Evolutionary conservation across 2,329 filamentous ascomycete species (phyloP), one percentile per base, ranked within the genome.

Genomic region (Alternaria panax): DNA sequence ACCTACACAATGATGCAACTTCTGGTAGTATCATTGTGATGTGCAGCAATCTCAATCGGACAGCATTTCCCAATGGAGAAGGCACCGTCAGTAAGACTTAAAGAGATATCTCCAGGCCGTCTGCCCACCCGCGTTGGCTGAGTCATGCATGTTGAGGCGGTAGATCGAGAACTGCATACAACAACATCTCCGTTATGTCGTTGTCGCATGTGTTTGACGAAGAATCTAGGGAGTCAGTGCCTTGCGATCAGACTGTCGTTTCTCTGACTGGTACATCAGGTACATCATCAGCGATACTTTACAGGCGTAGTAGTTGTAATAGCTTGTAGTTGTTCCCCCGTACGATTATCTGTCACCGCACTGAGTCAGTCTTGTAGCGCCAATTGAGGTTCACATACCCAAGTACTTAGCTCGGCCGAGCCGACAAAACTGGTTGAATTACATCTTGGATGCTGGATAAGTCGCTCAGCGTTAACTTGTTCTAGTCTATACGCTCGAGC

Each of bases 131-230:
- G 22, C n/a, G 45, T 8, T 36, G 27, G 7, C 38, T 32, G 50
- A 52, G 27, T 52, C 50, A 52, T 52, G 50, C n/a, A 25, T 43
- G 27, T 22, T 32, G 27, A 7, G 27, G 20, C 30, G 50, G 45
- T 30, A 48, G 45, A 48, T 48, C 45, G 36, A 25, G 16, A 36
- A 34, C 45, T 48, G 22, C 20, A 48, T 48, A 48, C 20, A 30
- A 30, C 14, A 48, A 36, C 25, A 48, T 24, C 28, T 48, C 45
- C 45, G 45, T 22, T 16, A 36, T 34, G 32, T 24, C 20, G 32
- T 11, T 36, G 28, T 36, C 28, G 22, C 28, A 34, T 36, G 20
- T 30, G 30, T 48, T 34, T 34, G 45, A 48, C 20, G 20, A 34
- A 36, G 28, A 48, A 24, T 30, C 7, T 32, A 14, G 16, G 22